Conservation (phyloP, 2,329 filamentous ascomycete genomes). For the Neofusicoccum ribis region DNA sequence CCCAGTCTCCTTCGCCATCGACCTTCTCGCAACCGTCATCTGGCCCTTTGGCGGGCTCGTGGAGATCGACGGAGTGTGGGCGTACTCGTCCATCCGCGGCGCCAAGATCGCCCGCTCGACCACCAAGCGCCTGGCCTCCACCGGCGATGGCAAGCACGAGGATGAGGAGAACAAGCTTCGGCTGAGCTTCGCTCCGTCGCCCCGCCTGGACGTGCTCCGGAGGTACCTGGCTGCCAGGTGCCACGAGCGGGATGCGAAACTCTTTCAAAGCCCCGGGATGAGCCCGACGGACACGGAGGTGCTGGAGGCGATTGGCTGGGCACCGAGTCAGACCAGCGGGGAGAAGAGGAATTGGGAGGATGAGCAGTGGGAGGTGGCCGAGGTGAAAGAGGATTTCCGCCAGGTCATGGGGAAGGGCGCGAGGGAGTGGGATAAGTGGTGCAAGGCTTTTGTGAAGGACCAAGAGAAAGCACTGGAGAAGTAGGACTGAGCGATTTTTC, state of each 20-base stretch:
- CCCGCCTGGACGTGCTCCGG: slow-evolving; percentile 38
- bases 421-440: slow-evolving; percentile 44
- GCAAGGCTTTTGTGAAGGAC: slow-evolving; percentile 38
- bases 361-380: slow-evolving; percentile 44
- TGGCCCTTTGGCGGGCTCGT: slow-evolving; percentile 41
- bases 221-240: slow-evolving; percentile 43
- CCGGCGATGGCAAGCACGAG: slow-evolving; percentile 17
- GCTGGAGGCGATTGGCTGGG: slow-evolving; percentile 47
- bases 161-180: slow-evolving; percentile 31
- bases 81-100: slow-evolving; percentile 47
- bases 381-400: slow-evolving; percentile 45
- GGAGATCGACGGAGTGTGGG: slow-evolving; percentile 39
- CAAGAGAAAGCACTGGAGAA: slow-evolving; percentile 43
- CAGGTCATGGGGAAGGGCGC: slow-evolving; percentile 42
- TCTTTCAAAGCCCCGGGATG: slow-evolving; percentile 35
- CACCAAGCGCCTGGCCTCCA: slow-evolving; percentile 37
- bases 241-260: slow-evolving; percentile 35
- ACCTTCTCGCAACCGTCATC: slow-evolving; percentile 36
- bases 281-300: slow-evolving; percentile 40
- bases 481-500: slow-evolving; percentile 19
- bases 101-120: slow-evolving; percentile 42
- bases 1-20: slow-evolving; percentile 35
- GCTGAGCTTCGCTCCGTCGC: slow-evolving; percentile 38
- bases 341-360: slow-evolving; percentile 44
- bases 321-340: slow-evolving; percentile 32